Evolutionary conservation across 805 yeast species (phyloP).

Genomic region (Metschnikowia picachoensis): DNA sequence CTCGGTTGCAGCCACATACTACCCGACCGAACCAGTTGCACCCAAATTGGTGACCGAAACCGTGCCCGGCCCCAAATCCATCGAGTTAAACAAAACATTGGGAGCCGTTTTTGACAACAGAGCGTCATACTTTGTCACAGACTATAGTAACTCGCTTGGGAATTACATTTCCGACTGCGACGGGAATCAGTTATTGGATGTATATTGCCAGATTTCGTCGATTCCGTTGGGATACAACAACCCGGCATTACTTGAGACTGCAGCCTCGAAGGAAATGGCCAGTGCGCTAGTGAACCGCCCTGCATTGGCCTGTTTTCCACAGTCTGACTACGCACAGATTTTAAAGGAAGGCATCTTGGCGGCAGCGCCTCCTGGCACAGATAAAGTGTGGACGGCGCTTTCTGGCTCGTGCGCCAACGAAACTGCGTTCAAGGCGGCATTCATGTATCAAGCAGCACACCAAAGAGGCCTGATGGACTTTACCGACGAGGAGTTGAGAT

Average conservation of each 20-base stretch:
- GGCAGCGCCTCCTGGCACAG: constrained; percentile 62
- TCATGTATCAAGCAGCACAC: constrained; percentile 57
- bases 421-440: constrained; percentile 68
- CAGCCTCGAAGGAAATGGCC: constrained; percentile 39
- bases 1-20: constrained; percentile 27
- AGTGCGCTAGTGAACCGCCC: constrained; percentile 41
- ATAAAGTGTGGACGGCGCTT: constrained; percentile 59
- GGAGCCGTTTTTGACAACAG: constrained; percentile 40
- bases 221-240: constrained; percentile 43
- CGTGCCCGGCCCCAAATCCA: constrained; percentile 39
- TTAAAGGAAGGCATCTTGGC: constrained; percentile 50
- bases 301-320: constrained; percentile 56
- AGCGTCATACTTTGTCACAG: constrained; percentile 40
- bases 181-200: constrained; percentile 39
- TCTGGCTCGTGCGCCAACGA: constrained; percentile 71
- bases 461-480: constrained; percentile 47
- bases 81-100: constrained; percentile 29
- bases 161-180: constrained; percentile 42
- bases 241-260: constrained; percentile 36
- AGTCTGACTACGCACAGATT: constrained; percentile 48
- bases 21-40: constrained; percentile 33
- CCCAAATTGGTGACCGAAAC: constrained; percentile 29
- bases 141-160: constrained; percentile 36
- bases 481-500: constrained; percentile 41
- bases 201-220: constrained; percentile 42